A percentile compares a stretch with the other conserved stretches of the same genome.
phyloP scores from a whole-genome alignment of 805 yeast species.

The Saccharomycopsis amapae region DNA sequence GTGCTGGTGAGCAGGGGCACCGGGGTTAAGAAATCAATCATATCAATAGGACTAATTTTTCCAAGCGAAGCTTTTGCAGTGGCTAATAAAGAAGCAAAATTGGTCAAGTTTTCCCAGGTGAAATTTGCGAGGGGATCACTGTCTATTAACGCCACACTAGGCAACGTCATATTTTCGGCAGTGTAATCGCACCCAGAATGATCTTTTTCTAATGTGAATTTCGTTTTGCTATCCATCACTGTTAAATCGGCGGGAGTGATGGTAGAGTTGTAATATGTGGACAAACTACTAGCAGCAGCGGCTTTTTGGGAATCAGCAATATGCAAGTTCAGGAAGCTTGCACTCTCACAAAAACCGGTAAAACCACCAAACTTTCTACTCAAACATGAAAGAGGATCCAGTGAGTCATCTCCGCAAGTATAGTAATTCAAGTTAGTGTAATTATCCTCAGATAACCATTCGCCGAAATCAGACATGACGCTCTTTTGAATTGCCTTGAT shows the following conservation, averaged over 20 bases:
- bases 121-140: slow-evolving; percentile 16
- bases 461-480: slow-evolving; percentile 10
- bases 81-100: slow-evolving; percentile 7
- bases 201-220: background rate
- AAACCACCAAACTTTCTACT: background rate
- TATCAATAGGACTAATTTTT: slow-evolving; percentile 9
- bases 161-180: slow-evolving; percentile 11
- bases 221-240: background rate
- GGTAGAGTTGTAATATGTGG: slow-evolving; percentile 5
- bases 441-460: slow-evolving; percentile 6
- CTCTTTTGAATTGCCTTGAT: slow-evolving; percentile 9
- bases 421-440: slow-evolving; percentile 5
- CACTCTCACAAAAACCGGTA: background rate
- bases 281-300: slow-evolving; percentile 1
- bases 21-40: slow-evolving; percentile 15
- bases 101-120: slow-evolving; percentile 9
- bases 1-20: slow-evolving; percentile 4
- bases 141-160: slow-evolving; percentile 7
- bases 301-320: slow-evolving; percentile 1
- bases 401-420: background rate
- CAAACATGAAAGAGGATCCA: background rate
- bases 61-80: slow-evolving; percentile 7
- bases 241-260: slow-evolving; percentile 7
- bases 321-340: slow-evolving; percentile 4
- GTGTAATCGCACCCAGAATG: slow-evolving; percentile 3